Conservation (phyloP, 495 filamentous ascomycete genomes). For the Cladorrhinum samala region DNA sequence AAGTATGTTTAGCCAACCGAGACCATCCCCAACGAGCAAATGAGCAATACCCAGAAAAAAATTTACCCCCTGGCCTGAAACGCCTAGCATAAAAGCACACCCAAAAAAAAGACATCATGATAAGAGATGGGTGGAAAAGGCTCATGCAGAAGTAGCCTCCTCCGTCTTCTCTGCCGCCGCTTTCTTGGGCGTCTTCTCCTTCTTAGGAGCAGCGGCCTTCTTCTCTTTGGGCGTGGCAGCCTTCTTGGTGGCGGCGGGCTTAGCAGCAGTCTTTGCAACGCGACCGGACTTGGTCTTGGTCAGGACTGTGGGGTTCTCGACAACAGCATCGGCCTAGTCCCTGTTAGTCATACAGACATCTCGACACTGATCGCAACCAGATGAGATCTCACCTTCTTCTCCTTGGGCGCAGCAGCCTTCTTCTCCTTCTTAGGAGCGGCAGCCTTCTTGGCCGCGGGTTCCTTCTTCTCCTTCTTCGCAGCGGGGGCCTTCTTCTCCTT, state of each 20-base stretch:
- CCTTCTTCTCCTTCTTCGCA: conserved; percentile 51
- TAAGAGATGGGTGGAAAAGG: not conserved
- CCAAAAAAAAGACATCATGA: conserved; percentile 20
- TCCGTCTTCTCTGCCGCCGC: conserved; percentile 46
- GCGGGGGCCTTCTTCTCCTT: conserved; percentile 48
- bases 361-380: not conserved
- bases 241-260: conserved; percentile 4
- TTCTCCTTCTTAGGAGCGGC: conserved; percentile 47
- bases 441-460: conserved; percentile 47
- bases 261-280: conserved; percentile 1
- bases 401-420: conserved; percentile 33
- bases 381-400: conserved; percentile 42
- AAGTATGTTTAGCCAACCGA: too few species aligned
- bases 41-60: conserved; percentile 1
- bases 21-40: too few species aligned
- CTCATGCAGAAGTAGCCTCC: conserved; percentile 20
- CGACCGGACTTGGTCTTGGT: conserved; percentile 23
- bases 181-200: conserved; percentile 60
- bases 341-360: conserved; percentile 9
- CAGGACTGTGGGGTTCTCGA: conserved; percentile 25
- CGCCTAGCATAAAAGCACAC: conserved; percentile 12
- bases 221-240: conserved; percentile 16
- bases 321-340: conserved; percentile 49
- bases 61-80: conserved; percentile 20
- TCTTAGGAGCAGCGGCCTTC: conserved; percentile 47